Base-by-base conservation (phyloP, 2,329 filamentous ascomycete species). In the Fusarium coffeatum region DNA sequence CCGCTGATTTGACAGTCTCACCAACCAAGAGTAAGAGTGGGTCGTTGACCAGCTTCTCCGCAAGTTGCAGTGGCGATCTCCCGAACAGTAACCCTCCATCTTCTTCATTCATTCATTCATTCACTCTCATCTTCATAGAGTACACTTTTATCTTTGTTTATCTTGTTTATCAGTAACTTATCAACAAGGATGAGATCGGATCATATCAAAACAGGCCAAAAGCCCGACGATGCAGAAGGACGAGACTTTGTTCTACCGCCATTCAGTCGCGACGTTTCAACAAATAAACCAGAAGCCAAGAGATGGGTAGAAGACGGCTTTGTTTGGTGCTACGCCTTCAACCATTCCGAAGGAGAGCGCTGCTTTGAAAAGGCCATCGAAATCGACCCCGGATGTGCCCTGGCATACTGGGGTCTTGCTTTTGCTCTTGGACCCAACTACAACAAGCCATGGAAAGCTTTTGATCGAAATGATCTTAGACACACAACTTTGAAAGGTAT, bases 351-450 rank as follows among this genome's bases (percentile, higher is more conserved):
- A 75, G 85, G 88, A 1, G 85, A 83, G 2, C 79, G 79, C 32
- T 92, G 89, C 76, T 92, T 92, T 71, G 80, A 87, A 67, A 80
- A 82, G 42, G 88, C 88, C 7, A 84, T 87, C 32, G 76, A 78
- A 2, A 74, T 82, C 42, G 90, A 92, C 68, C 72, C 80, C 0
- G 72, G 78, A 2, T 91, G 87, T 64, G 83, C 85, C 16, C 86
- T 92, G 80, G 89, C 87, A 2, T 85, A 90, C 68, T 92, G 89
- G 89, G 90, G 90, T 0, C 77, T 90, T 6, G 88, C 91, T 0
- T 93, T 90, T 76, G 84, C 89, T 2, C 79, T 91, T 0, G 92
- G 91, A 0, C 91, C 92, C 1, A 93, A 93, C 74, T 88, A 88
- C 75, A 86, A 94, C 80, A 92, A 93, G 73, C 88, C 91, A 0